phyloP scores from a whole-genome alignment of 257 asterid genomes.

The Cynanchum wilfordii region DNA sequence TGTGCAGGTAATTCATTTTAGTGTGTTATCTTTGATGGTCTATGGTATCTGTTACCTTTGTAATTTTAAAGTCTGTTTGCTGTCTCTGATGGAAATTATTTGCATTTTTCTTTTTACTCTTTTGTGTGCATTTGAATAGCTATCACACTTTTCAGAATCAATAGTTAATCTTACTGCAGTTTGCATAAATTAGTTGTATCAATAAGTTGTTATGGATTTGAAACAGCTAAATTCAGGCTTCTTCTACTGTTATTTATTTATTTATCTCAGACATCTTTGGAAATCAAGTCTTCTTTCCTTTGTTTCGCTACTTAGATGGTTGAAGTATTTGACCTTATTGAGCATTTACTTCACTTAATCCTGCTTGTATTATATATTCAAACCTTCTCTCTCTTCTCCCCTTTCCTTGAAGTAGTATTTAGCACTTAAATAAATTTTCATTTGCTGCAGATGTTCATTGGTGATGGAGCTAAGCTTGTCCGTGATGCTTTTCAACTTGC shows the following conservation, averaged over 20 bases:
- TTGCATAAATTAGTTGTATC: background rate
- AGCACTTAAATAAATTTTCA: constrained; percentile 11
- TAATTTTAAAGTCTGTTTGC: background rate
- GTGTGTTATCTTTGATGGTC: background rate
- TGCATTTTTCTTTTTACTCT: no score
- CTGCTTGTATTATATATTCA: background rate
- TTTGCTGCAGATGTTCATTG: constrained; percentile 69
- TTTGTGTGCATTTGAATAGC: no score
- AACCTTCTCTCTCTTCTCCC: background rate
- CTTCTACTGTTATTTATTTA: background rate
- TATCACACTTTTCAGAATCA: background rate
- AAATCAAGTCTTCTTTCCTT: background rate
- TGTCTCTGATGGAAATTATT: no score
- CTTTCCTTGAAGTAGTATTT: background rate
- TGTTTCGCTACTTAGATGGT: background rate
- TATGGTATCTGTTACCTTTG: background rate
- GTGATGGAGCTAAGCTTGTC: constrained; percentile 89
- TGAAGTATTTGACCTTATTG: background rate
- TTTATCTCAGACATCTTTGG: background rate
- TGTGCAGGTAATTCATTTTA: constrained; percentile 57
- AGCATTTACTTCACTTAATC: background rate
- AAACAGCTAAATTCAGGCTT: background rate
- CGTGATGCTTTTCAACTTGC: constrained; percentile 95
- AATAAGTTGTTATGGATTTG: background rate
- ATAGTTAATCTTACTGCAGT: background rate